These are phyloP conservation scores for Teratosphaeria zuluensis DNA, from an alignment of 2,329 filamentous ascomycete species.

Conservation along the genomic window DNA sequence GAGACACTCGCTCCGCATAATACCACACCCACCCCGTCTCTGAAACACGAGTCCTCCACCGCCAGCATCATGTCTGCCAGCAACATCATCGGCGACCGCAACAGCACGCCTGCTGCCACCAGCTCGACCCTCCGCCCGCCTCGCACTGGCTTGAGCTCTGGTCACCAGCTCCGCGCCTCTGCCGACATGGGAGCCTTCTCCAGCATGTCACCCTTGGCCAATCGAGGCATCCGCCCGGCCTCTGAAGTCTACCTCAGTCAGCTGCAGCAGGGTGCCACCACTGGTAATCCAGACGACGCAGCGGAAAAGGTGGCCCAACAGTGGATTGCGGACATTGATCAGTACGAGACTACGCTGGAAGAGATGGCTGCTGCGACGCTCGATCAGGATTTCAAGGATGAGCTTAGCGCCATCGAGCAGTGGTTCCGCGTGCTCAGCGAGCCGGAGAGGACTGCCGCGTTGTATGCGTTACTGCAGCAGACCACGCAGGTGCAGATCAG, in stretches of 20 bases:
- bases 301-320: conserved; percentile 93
- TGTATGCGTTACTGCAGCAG: conserved; percentile 94
- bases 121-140: conserved; percentile 64
- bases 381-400: conserved; percentile 99
- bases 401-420: conserved; percentile 96
- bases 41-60: conserved; percentile 1
- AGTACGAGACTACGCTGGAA: conserved; percentile 96
- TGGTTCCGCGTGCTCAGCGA: conserved; percentile 98
- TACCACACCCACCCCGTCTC: neutral
- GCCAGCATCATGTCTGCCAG: conserved; percentile 34
- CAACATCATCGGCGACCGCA: conserved; percentile 61
- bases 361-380: conserved; percentile 98
- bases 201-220: conserved; percentile 55
- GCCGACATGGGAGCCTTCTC: conserved; percentile 84
- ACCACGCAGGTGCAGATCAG: conserved; percentile 98
- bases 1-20: conserved; percentile 3
- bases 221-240: conserved; percentile 76
- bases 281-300: conserved; percentile 66
- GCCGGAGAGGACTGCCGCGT: conserved; percentile 85
- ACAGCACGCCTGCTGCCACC: conserved; percentile 83
- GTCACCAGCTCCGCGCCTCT: conserved; percentile 83
- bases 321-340: conserved; percentile 98
- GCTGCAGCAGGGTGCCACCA: conserved; percentile 56
- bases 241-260: conserved; percentile 89
- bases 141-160: conserved; percentile 55